Conservation (phyloP, 2,329 filamentous ascomycete genomes). For the Fusarium globosum region DNA sequence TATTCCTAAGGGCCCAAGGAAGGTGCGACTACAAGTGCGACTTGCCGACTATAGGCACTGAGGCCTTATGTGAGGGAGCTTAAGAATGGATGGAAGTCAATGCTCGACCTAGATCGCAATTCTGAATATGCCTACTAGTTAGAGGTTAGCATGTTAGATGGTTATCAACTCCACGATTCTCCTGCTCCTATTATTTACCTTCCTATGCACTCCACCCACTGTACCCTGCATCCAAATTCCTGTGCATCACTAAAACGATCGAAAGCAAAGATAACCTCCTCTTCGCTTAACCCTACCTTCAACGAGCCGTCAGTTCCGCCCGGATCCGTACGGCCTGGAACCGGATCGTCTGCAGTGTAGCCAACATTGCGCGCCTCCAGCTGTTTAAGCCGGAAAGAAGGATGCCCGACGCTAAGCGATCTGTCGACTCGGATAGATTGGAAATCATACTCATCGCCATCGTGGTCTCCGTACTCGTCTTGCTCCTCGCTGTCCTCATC, state of each 20-base stretch:
- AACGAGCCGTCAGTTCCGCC: not conserved
- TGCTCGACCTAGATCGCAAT: not conserved
- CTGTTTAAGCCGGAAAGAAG: not conserved
- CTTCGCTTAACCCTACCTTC: not conserved
- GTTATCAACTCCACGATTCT: not conserved
- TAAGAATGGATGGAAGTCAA: not conserved
- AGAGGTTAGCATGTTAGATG: not conserved
- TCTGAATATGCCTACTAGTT: not conserved
- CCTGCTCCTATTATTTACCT: not conserved
- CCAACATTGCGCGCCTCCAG: not conserved
- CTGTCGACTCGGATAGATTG: slow-evolving; percentile 45
- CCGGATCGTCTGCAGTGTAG: slow-evolving; percentile 13
- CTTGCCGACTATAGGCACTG: not conserved
- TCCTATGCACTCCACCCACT: not conserved
- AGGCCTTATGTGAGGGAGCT: not conserved
- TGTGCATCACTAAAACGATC: slow-evolving; percentile 8
- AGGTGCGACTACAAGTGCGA: slow-evolving; percentile 7
- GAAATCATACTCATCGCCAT: slow-evolving; percentile 51
- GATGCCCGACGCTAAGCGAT: slow-evolving; percentile 42
- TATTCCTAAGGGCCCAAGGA: not conserved
- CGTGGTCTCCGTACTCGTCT: slow-evolving; percentile 49
- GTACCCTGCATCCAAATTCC: slow-evolving; percentile 10
- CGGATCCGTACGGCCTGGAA: not conserved
- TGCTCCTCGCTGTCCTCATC: slow-evolving; percentile 48
- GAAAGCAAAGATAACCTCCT: not conserved